These are phyloP conservation scores for Solanum arcanum DNA, from an alignment of 257 asterid species.

Conservation along the genomic window DNA sequence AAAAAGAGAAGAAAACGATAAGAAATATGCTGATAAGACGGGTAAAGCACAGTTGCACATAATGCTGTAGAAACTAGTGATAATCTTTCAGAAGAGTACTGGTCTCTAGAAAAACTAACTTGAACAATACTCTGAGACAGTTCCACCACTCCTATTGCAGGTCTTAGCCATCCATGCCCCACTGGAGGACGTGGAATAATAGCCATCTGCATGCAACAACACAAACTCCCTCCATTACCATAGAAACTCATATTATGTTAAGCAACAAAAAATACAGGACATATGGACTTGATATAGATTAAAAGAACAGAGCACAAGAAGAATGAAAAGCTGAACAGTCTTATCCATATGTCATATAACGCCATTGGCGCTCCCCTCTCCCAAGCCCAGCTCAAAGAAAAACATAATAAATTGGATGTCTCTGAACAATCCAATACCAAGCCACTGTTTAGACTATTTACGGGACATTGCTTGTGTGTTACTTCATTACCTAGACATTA, in stretches of 20 bases:
- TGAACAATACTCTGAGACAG: conserved; percentile 88
- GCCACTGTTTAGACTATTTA: background rate
- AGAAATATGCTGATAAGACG: background rate
- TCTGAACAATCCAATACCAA: background rate
- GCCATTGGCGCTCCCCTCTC: background rate
- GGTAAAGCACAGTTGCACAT: background rate
- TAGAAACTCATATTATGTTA: background rate
- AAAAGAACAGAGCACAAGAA: background rate
- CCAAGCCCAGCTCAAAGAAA: background rate
- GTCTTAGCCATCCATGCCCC: conserved; percentile 98
- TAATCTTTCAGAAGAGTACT: background rate
- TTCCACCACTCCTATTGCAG: conserved; percentile 96
- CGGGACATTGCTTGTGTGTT: background rate
- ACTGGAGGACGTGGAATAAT: conserved; percentile 75
- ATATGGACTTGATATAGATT: background rate
- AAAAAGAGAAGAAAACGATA: background rate
- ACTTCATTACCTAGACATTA: background rate
- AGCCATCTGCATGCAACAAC: conserved; percentile 63
- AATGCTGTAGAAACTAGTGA: background rate
- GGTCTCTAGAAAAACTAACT: conserved; percentile 25
- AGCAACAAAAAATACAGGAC: background rate
- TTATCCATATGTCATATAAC: background rate
- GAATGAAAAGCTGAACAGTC: background rate
- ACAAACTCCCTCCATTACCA: background rate
- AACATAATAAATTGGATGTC: background rate